phyloP scores from a whole-genome alignment of 495 filamentous ascomycete genomes.

The Penicillium herquei region DNA sequence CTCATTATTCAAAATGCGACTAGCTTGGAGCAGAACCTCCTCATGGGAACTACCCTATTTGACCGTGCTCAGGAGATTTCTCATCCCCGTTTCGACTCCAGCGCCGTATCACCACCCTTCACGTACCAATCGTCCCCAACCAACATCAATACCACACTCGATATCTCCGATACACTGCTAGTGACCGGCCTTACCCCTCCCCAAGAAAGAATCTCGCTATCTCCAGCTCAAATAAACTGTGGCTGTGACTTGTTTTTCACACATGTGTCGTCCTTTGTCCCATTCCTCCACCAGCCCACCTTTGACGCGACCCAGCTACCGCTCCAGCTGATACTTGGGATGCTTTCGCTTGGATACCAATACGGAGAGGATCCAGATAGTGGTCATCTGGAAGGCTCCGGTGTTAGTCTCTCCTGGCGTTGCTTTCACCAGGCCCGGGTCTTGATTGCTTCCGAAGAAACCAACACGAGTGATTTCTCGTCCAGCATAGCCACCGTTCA shows the following conservation, averaged over 20 bases:
- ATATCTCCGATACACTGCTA: no score
- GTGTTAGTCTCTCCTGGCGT: slow-evolving; percentile 20
- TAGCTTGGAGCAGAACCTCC: no score
- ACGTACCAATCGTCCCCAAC: no score
- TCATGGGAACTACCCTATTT: no score
- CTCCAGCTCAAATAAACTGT: slow-evolving; percentile 15
- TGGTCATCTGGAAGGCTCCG: slow-evolving; percentile 24
- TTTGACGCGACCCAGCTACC: slow-evolving; percentile 25
- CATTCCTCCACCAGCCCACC: slow-evolving; percentile 33
- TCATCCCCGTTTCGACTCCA: no score
- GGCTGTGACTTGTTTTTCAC: slow-evolving; percentile 34
- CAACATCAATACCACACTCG: no score
- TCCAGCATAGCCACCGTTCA: slow-evolving; percentile 25
- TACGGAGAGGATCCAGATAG: slow-evolving; percentile 38
- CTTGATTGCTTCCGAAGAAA: slow-evolving; percentile 16
- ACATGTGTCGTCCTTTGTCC: slow-evolving; percentile 30
- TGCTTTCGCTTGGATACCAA: slow-evolving; percentile 36
- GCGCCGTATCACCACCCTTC: no score
- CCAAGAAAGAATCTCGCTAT: no score
- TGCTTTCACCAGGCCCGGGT: slow-evolving; percentile 34
- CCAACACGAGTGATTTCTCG: background rate
- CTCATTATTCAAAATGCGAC: no score
- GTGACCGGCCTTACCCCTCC: no score
- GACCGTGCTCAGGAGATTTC: no score
- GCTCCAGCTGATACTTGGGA: slow-evolving; percentile 25